Conservation (phyloP, 2,329 filamentous ascomycete species). For the Fusarium coicis region DNA sequence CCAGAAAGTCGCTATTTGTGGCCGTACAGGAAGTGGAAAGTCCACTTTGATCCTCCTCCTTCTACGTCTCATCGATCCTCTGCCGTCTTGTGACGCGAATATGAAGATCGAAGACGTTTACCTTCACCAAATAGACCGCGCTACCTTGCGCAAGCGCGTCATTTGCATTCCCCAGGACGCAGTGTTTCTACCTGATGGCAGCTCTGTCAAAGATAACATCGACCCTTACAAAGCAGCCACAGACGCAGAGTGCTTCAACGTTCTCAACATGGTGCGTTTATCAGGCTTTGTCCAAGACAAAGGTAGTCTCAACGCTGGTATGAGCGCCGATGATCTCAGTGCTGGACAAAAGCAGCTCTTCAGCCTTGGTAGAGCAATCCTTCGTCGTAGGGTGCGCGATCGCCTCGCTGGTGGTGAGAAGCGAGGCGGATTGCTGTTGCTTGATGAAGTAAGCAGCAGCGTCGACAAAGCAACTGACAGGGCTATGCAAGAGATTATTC, state of each 20-base stretch:
- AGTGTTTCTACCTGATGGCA: conserved; percentile 60
- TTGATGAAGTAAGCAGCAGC: conserved; percentile 57
- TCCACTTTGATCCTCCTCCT: conserved; percentile 55
- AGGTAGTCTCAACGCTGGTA: conserved; percentile 49
- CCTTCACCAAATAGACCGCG: conserved; percentile 53
- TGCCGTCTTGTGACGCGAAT: conserved; percentile 33
- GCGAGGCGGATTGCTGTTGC: conserved; percentile 48
- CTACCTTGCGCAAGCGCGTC: conserved; percentile 57
- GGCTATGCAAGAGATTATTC: conserved; percentile 55
- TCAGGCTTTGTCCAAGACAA: conserved; percentile 46
- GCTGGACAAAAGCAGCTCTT: conserved; percentile 74
- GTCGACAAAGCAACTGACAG: conserved; percentile 56
- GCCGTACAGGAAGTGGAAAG: conserved; percentile 56
- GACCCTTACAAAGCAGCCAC: conserved; percentile 52
- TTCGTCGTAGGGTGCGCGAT: conserved; percentile 50
- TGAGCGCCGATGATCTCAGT: conserved; percentile 62
- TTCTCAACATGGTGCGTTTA: conserved; percentile 51
- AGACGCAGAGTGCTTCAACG: conserved; percentile 47
- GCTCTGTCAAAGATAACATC: conserved; percentile 55
- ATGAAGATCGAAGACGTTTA: conserved; percentile 58
- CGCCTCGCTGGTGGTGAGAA: conserved; percentile 23
- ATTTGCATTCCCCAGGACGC: conserved; percentile 66
- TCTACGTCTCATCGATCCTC: conserved; percentile 55
- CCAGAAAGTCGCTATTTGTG: conserved; percentile 52
- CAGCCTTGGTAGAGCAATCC: conserved; percentile 68